Percentiles rank a stretch among this genome's conserved stretches.
Evolutionary conservation across 371 early-diverging fungal genomes (phyloP).

Genomic region (Mucor plumbeus): DNA sequence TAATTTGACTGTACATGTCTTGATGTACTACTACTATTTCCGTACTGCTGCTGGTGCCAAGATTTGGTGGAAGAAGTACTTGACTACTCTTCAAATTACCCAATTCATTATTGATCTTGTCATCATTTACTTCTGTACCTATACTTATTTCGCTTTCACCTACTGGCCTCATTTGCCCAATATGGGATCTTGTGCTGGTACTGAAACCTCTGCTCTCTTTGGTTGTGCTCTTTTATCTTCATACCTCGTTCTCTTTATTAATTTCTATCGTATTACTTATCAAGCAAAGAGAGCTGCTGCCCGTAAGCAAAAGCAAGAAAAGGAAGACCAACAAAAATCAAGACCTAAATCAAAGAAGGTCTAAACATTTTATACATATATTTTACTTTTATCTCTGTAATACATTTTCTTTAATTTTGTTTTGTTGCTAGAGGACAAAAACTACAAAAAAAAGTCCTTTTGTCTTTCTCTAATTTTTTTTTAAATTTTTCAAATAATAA

Average conservation of each 20-base stretch:
- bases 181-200: constrained; percentile 79
- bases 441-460: constrained; percentile 12
- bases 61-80: constrained; percentile 93
- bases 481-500: neutral
- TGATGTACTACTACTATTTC: constrained; percentile 94
- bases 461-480: neutral
- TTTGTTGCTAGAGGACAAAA: constrained; percentile 5
- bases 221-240: constrained; percentile 81
- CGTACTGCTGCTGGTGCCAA: constrained; percentile 82
- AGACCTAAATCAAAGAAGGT: constrained; percentile 51
- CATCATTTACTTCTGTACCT: constrained; percentile 81
- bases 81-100: constrained; percentile 88
- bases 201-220: constrained; percentile 78
- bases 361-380: constrained; percentile 22
- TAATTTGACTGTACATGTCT: constrained; percentile 90
- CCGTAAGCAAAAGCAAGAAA: constrained; percentile 22
- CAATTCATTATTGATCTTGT: constrained; percentile 89
- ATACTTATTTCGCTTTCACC: constrained; percentile 77
- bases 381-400: constrained; percentile 10
- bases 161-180: constrained; percentile 77
- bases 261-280: constrained; percentile 88
- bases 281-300: constrained; percentile 59
- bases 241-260: constrained; percentile 87
- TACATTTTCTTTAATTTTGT: constrained; percentile 5
- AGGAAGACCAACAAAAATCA: constrained; percentile 18